Conservation (phyloP, 192 early-diverging fungal species). For the Diversispora epigaea region DNA sequence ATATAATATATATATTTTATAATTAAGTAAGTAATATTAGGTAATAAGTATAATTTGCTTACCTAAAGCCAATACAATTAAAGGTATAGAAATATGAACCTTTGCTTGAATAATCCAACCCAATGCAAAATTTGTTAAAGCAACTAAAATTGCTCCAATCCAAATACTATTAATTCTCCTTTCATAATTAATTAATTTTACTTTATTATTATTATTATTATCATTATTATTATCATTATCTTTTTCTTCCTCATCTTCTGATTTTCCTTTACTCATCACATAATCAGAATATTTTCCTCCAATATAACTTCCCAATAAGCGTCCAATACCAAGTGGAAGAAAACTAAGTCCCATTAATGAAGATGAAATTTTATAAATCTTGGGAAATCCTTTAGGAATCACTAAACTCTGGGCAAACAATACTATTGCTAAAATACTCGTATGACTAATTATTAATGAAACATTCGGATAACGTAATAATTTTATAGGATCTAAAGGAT, state of each 20-base stretch:
- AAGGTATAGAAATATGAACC: conserved; percentile 24
- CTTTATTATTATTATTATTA: too few relatives aligned
- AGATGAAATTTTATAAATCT: not conserved
- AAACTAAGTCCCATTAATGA: conserved; percentile 6
- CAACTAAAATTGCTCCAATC: conserved; percentile 35
- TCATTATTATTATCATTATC: too few relatives aligned
- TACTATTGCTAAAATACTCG: not conserved
- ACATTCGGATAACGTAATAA: conserved; percentile 15
- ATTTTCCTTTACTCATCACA: conserved; percentile 23
- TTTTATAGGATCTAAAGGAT: not conserved
- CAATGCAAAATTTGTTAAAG: conserved; percentile 33
- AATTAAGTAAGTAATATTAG: too few relatives aligned
- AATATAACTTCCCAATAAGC: conserved; percentile 40
- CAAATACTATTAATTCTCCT: conserved; percentile 34
- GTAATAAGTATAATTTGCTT: too few relatives aligned
- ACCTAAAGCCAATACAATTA: conserved; percentile 33
- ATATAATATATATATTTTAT: too few relatives aligned
- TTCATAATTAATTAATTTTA: not conserved
- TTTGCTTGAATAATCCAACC: conserved; percentile 38
- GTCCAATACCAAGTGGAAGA: conserved; percentile 43
- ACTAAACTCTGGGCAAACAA: not conserved
- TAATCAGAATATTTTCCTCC: conserved; percentile 43
- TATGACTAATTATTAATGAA: not conserved
- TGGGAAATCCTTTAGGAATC: not conserved
- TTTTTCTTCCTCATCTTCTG: conserved; percentile 8